Base-by-base conservation (phyloP, 1,284 basidiomycete species). In the Ustilago curta region DNA sequence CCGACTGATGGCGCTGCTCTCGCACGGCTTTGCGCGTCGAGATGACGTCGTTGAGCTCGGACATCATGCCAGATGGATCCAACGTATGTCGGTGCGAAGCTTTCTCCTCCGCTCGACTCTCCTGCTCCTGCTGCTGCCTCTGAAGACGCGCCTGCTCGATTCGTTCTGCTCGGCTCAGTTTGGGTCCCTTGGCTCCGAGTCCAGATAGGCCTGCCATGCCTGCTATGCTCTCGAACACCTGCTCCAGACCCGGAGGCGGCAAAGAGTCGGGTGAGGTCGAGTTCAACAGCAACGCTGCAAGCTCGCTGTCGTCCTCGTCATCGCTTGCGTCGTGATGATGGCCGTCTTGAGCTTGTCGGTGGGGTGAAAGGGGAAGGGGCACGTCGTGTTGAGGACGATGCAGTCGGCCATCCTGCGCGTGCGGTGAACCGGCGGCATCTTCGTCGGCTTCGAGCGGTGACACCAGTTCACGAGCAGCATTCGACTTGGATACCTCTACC, bases 191-290 rank as follows among this genome's bases (percentile, higher is more conserved):
- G 2, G n/a, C 21, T 2, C 55, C 61, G 2, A 64, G 39, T 2
- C 54, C 51, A 31, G 56, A 54, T 2, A 59, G n/a, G 21, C 61
- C 54, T 8, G 69, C 71, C 53, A 66, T 53, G 19, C 80, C 76
- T 5, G 77, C 75, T 32, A 79, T 75, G 58, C 76, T 71, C 51
- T 83, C 82, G 43, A 78, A 83, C 40, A 83, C 76, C 45, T 83
- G 75, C 29, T 83, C 82, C 18, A 70, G 54, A 7, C 80, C 82
- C 0, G 78, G 77, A 18, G 76, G 74, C 21, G 82, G 80, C 11
- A 83, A 67, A 4, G 67, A 68, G 19, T 72, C 54, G 5, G 82
- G 70, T 25, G 76, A 76, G 2, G 82, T 76, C 5, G 76, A 77
- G 23, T 69, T 57, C 19, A 77, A 49, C 18, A 76, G 69, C 32